These are phyloP conservation scores for Excoecaria agallocha DNA, from an alignment of 345 rosid species.

Conservation along the genomic window DNA sequence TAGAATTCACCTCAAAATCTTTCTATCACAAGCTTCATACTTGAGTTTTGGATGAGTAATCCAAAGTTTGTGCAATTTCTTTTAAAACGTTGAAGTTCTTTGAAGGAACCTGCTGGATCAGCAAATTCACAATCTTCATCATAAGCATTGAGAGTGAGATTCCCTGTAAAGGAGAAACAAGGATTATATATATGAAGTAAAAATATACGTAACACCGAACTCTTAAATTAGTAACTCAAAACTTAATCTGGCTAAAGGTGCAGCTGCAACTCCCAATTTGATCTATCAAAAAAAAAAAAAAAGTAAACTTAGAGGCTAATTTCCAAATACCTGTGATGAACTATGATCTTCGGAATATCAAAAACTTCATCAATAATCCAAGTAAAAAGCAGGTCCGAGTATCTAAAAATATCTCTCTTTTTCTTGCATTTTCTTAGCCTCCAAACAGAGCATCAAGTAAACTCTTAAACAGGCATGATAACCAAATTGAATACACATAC, in stretches of 20 bases:
- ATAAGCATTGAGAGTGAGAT: slow-evolving; percentile 62
- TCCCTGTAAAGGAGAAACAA: slow-evolving; percentile 39
- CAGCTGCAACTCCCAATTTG: background rate
- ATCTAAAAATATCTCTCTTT: too few relatives aligned
- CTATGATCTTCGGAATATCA: slow-evolving; percentile 70
- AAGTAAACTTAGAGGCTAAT: background rate
- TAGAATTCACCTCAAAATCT: slow-evolving; percentile 57
- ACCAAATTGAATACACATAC: too few relatives aligned
- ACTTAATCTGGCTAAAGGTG: background rate
- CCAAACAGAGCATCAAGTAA: too few relatives aligned
- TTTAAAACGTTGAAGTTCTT: slow-evolving; percentile 78
- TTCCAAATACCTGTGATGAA: slow-evolving; percentile 67
- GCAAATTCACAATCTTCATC: slow-evolving; percentile 94
- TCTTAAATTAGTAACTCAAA: background rate
- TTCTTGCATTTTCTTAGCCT: too few relatives aligned
- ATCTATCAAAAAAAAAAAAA: too few relatives aligned
- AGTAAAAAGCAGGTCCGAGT: too few relatives aligned
- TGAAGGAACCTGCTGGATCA: slow-evolving; percentile 96
- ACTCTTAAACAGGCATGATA: too few relatives aligned
- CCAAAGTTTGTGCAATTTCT: slow-evolving; percentile 93
- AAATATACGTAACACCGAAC: background rate
- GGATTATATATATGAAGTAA: background rate
- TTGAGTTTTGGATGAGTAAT: slow-evolving; percentile 64
- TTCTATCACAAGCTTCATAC: slow-evolving; percentile 96
- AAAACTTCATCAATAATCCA: too few relatives aligned